Conservation (phyloP, 1,139 yeast genomes). For the Diutina rugosa region DNA sequence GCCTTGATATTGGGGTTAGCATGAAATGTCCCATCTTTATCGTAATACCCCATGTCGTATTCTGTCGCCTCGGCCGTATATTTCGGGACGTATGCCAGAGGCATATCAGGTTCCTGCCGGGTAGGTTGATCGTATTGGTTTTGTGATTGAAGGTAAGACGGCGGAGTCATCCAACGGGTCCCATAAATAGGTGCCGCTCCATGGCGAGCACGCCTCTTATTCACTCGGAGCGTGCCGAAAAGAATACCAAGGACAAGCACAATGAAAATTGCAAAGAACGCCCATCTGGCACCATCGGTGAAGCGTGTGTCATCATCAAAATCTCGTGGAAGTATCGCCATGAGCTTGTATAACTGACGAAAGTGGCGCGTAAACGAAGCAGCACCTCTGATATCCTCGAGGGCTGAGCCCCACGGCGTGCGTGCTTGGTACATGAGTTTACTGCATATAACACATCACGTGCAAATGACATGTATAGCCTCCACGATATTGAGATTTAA, state of each 20-base stretch:
- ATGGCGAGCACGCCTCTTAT: constrained; percentile 40
- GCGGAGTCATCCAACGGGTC: constrained; percentile 88
- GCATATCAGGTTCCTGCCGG: constrained; percentile 20
- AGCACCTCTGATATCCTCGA: background rate
- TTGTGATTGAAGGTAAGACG: constrained; percentile 69
- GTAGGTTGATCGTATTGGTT: constrained; percentile 38
- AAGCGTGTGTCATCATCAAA: constrained; percentile 1
- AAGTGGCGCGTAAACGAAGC: background rate
- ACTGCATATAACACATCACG: background rate
- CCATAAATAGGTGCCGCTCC: constrained; percentile 71
- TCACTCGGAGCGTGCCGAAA: constrained; percentile 41
- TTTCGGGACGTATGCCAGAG: constrained; percentile 43
- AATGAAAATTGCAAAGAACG: constrained; percentile 40
- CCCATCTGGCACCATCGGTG: constrained; percentile 38
- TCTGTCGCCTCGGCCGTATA: constrained; percentile 55
- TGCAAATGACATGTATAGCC: background rate
- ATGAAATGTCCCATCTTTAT: constrained; percentile 45
- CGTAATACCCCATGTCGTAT: constrained; percentile 74
- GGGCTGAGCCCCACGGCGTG: background rate
- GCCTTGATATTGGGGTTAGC: constrained; percentile 18
- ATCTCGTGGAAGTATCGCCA: background rate
- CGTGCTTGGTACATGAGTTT: background rate
- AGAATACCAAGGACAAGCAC: constrained; percentile 36
- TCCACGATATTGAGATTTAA: no score
- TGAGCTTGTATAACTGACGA: background rate